Percentiles rank a stretch among this genome's conserved stretches.
These are phyloP conservation scores for Rhytidiadelphus loreus DNA, from an alignment of 225 moss, liverwort and hornwort genomes.

Conservation along the genomic window DNA sequence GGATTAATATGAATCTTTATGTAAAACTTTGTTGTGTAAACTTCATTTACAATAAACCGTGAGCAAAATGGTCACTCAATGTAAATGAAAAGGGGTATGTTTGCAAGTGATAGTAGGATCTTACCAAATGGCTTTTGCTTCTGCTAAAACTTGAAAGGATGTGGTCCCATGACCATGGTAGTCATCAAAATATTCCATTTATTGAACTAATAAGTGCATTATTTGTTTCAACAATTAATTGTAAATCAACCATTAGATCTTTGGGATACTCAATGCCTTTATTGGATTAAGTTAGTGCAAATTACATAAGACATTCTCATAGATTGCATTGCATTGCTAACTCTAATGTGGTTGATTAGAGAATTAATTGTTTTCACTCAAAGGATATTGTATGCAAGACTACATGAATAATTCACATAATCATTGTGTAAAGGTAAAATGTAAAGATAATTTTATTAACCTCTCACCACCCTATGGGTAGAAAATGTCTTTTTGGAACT, in stretches of 20 bases:
- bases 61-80: background rate
- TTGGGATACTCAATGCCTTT: fast-evolving
- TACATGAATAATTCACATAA: background rate
- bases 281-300: background rate
- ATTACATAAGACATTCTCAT: background rate
- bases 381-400: background rate
- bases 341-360: background rate
- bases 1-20: background rate
- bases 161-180: fast-evolving
- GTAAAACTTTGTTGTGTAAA: background rate
- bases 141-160: fast-evolving
- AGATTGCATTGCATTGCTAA: too few species aligned
- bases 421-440: background rate
- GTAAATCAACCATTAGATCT: background rate
- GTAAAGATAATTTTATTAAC: too few species aligned
- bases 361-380: background rate
- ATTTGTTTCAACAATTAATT: background rate
- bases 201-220: background rate
- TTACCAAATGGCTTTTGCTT: background rate
- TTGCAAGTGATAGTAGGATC: background rate
- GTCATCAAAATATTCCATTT: background rate
- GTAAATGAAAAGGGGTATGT: background rate
- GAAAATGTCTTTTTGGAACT: too few species aligned
- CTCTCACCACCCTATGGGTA: too few species aligned
- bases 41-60: background rate